Percentiles rank a stretch among this genome's conserved stretches.
These are phyloP conservation scores for Aphanomyces astaci DNA, from an alignment of 352 stramenopile genomes.

Conservation along the genomic window DNA sequence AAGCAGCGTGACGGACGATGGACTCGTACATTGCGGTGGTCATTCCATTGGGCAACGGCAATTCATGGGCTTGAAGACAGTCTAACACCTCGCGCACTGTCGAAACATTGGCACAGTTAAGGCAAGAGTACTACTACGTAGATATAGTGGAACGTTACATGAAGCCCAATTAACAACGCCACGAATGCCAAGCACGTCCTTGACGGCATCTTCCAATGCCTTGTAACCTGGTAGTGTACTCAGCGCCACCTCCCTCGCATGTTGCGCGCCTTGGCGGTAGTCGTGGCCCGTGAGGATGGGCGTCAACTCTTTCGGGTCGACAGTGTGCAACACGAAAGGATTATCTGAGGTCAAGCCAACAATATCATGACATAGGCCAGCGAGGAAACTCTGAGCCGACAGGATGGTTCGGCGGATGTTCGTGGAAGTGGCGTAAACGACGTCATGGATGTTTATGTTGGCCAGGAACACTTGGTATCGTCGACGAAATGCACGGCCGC, in stretches of 20 bases:
- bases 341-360: neutral
- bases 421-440: conserved; percentile 68
- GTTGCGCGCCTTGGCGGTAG: conserved; percentile 45
- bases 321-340: conserved; percentile 15
- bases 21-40: conserved; percentile 49
- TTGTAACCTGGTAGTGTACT: conserved; percentile 37
- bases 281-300: conserved; percentile 42
- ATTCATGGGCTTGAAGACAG: conserved; percentile 48
- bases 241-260: conserved; percentile 60
- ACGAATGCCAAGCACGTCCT: conserved; percentile 35
- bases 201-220: conserved; percentile 32
- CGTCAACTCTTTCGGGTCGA: neutral
- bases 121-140: no score
- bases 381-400: conserved; percentile 59
- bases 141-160: conserved; percentile 31
- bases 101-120: no score
- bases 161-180: conserved; percentile 53
- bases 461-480: conserved; percentile 39
- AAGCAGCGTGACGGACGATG: conserved; percentile 57
- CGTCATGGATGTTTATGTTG: conserved; percentile 27
- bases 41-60: conserved; percentile 48
- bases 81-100: conserved; percentile 74
- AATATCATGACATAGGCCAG: conserved; percentile 59
- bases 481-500: conserved; percentile 37
- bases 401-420: conserved; percentile 69